Evolutionary conservation across 148 eudicot genomes (phyloP).

Genomic region (Rhododendron vialii): DNA sequence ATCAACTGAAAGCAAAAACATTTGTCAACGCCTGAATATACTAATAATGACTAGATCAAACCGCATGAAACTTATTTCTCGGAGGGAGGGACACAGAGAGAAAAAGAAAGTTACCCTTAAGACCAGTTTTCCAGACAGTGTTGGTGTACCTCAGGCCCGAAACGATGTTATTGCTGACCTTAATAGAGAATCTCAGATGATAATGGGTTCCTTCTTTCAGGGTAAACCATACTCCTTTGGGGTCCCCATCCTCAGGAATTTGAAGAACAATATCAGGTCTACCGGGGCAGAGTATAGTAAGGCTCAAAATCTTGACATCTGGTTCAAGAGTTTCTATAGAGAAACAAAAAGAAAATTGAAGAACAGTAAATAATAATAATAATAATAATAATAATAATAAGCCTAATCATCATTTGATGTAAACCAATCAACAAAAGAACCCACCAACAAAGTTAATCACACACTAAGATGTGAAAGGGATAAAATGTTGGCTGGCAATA

Average conservation of each 20-base stretch:
- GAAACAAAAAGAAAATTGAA: background rate
- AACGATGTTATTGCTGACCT: slow-evolving; percentile 70
- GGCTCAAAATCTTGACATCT: slow-evolving; percentile 63
- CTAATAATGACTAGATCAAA: background rate
- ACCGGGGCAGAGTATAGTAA: slow-evolving; percentile 55
- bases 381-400: background rate
- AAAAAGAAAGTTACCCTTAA: slow-evolving; percentile 48
- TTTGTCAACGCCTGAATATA: background rate
- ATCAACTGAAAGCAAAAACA: slow-evolving; percentile 40
- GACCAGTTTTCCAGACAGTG: slow-evolving; percentile 82
- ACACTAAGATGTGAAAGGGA: background rate
- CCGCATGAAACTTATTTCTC: background rate
- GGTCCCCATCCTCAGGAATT: slow-evolving; percentile 46
- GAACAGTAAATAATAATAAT: background rate
- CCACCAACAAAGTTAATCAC: background rate
- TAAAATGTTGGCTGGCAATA: slow-evolving; percentile 1
- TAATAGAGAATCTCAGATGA: slow-evolving; percentile 53
- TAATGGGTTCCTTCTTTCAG: slow-evolving; percentile 84
- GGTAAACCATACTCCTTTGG: slow-evolving; percentile 70
- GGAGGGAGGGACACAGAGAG: background rate
- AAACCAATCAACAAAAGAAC: background rate
- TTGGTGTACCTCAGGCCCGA: slow-evolving; percentile 73
- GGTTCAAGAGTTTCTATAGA: slow-evolving; percentile 54
- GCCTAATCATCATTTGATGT: background rate
- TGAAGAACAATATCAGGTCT: slow-evolving; percentile 56